These are phyloP conservation scores for Peronosclerospora sorghi DNA, from an alignment of 352 stramenopile species.

Conservation along the genomic window DNA sequence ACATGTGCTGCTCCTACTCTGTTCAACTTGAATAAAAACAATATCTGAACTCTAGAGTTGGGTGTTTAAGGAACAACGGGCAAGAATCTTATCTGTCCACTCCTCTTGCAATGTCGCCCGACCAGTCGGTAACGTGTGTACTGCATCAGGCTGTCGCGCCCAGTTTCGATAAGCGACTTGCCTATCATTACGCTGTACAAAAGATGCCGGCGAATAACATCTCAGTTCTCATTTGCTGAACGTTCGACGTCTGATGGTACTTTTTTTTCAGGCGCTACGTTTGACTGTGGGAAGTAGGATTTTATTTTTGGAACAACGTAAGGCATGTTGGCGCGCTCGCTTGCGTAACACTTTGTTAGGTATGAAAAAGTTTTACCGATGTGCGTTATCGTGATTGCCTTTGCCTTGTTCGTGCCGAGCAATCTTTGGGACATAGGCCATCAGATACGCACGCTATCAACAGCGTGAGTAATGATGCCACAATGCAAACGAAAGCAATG, in stretches of 20 bases:
- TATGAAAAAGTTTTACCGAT: not conserved
- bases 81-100: no score
- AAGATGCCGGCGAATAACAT: conserved; percentile 1
- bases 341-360: not conserved
- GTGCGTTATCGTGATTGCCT: not conserved
- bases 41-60: no score
- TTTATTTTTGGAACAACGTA: not conserved
- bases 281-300: no score
- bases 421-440: not conserved
- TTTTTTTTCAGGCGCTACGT: not conserved
- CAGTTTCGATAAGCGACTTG: not conserved
- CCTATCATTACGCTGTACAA: not conserved
- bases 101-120: no score
- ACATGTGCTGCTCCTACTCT: no score
- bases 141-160: no score
- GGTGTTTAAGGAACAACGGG: no score
- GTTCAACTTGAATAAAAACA: no score
- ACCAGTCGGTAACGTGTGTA: no score
- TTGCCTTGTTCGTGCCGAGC: not conserved
- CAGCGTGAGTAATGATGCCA: not conserved
- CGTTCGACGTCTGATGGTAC: not conserved
- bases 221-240: conserved; percentile 4
- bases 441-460: not conserved
- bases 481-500: conserved; percentile 1
- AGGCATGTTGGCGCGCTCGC: not conserved